phyloP scores from a whole-genome alignment of 1,284 basidiomycete species.

The Tausonia pullulans region DNA sequence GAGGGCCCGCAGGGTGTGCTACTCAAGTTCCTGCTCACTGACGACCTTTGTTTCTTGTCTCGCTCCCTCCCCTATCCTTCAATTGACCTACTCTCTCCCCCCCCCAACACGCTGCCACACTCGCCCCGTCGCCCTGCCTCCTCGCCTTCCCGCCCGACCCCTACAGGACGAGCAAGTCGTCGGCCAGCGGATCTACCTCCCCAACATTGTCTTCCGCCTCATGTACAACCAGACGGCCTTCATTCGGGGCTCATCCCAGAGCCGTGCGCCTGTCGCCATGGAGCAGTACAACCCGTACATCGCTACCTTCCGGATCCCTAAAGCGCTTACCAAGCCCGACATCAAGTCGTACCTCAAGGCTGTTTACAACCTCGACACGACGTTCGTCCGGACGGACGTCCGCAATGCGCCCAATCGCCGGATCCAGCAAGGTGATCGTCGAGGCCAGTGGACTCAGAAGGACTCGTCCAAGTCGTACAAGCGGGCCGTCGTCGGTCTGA shows the following conservation, averaged over 20 bases:
- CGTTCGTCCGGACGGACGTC: slow-evolving; percentile 87
- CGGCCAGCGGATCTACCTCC: slow-evolving; percentile 75
- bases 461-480: slow-evolving; percentile 55
- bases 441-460: slow-evolving; percentile 25
- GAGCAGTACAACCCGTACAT: slow-evolving; percentile 85
- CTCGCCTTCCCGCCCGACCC: not conserved
- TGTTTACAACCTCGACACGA: slow-evolving; percentile 75
- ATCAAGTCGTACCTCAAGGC: slow-evolving; percentile 72
- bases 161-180: slow-evolving; percentile 40
- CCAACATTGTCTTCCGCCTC: slow-evolving; percentile 71
- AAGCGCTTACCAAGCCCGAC: slow-evolving; percentile 80
- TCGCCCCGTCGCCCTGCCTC: not conserved
- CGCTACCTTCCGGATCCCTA: slow-evolving; percentile 79
- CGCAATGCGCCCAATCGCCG: slow-evolving; percentile 52
- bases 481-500: slow-evolving; percentile 73
- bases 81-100: no score
- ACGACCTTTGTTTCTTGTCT: no score
- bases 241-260: slow-evolving; percentile 4
- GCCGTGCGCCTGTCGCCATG: slow-evolving; percentile 29
- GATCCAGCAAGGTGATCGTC: slow-evolving; percentile 20
- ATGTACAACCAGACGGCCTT: slow-evolving; percentile 68
- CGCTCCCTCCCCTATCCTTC: no score
- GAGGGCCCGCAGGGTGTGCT: no score
- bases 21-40: no score
- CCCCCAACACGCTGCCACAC: not conserved